Percentiles rank a stretch among this genome's conserved stretches.
Evolutionary conservation across 305 asterid genomes (phyloP).

Genomic region (Fraxinus platypoda): DNA sequence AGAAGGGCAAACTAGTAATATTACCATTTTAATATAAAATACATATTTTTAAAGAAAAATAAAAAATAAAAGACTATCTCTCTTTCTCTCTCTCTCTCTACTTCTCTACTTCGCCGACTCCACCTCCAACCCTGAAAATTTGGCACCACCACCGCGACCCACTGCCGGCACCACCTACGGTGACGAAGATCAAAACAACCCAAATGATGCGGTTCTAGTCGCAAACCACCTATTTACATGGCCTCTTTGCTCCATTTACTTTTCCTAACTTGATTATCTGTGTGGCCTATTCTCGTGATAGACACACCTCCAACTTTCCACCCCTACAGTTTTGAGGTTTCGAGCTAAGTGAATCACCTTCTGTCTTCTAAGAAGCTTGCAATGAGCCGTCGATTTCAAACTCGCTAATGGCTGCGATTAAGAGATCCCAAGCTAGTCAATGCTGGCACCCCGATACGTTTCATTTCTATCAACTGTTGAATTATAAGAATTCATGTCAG

Average conservation of each 20-base stretch:
- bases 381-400: slow-evolving; percentile 71
- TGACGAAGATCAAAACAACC: too few relatives aligned
- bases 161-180: too few relatives aligned
- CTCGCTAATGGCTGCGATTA: slow-evolving; percentile 89
- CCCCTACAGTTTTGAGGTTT: slow-evolving; percentile 76
- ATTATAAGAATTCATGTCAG: slow-evolving; percentile 30
- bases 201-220: slow-evolving; percentile 67
- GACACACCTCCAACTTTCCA: slow-evolving; percentile 67
- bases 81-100: too few relatives aligned
- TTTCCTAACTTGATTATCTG: slow-evolving; percentile 63
- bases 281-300: slow-evolving; percentile 70
- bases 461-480: slow-evolving; percentile 66
- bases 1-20: too few relatives aligned
- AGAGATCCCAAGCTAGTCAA: slow-evolving; percentile 87
- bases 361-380: slow-evolving; percentile 42
- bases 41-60: too few relatives aligned
- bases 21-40: too few relatives aligned
- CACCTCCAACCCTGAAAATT: too few relatives aligned
- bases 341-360: slow-evolving; percentile 65
- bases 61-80: too few relatives aligned
- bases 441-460: slow-evolving; percentile 84
- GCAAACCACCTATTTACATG: slow-evolving; percentile 83
- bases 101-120: too few relatives aligned
- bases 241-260: slow-evolving; percentile 64
- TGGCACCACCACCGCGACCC: too few relatives aligned